These are phyloP conservation scores for Colletotrichum graminicola DNA, from an alignment of 2,329 filamentous ascomycete species.

Conservation along the genomic window DNA sequence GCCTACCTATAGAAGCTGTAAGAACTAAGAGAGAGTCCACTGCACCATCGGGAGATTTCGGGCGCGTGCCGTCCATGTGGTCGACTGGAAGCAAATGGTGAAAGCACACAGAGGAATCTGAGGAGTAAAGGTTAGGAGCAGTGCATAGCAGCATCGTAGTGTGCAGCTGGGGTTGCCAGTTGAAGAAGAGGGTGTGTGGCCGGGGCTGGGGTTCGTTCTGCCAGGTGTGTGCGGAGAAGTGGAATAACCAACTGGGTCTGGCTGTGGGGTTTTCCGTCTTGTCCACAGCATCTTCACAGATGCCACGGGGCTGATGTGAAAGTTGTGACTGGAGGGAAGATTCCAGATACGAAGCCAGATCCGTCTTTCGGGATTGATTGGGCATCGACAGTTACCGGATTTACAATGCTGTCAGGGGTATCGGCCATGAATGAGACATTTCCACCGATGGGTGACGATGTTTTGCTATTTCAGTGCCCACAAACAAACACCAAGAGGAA, in stretches of 20 bases:
- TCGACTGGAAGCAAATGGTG: neutral
- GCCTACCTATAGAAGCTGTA: slow-evolving; percentile 20
- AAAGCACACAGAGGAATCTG: neutral
- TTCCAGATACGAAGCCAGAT: slow-evolving; percentile 13
- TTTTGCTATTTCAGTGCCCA: neutral
- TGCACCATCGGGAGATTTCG: slow-evolving; percentile 38
- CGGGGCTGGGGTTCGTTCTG: slow-evolving; percentile 18
- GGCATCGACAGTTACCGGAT: slow-evolving; percentile 14
- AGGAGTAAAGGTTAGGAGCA: neutral
- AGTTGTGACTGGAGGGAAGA: slow-evolving; percentile 35
- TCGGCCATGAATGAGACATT: slow-evolving; percentile 19
- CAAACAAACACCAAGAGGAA: slow-evolving; percentile 1
- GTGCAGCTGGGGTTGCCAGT: slow-evolving; percentile 5
- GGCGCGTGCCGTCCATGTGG: neutral
- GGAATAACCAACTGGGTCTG: slow-evolving; percentile 19
- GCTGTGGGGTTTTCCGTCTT: slow-evolving; percentile 17
- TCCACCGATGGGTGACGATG: neutral
- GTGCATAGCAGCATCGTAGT: slow-evolving; percentile 2
- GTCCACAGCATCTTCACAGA: neutral
- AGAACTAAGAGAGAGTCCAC: slow-evolving; percentile 14
- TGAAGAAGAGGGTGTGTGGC: slow-evolving; percentile 14
- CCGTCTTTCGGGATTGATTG: slow-evolving; percentile 13
- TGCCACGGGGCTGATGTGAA: slow-evolving; percentile 28
- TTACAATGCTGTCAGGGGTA: neutral
- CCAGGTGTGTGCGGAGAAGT: slow-evolving; percentile 24